Evolutionary conservation across 1,284 basidiomycete genomes (phyloP), one percentile per base, ranked within the genome.

Genomic region (Leccinum pachyderme): DNA sequence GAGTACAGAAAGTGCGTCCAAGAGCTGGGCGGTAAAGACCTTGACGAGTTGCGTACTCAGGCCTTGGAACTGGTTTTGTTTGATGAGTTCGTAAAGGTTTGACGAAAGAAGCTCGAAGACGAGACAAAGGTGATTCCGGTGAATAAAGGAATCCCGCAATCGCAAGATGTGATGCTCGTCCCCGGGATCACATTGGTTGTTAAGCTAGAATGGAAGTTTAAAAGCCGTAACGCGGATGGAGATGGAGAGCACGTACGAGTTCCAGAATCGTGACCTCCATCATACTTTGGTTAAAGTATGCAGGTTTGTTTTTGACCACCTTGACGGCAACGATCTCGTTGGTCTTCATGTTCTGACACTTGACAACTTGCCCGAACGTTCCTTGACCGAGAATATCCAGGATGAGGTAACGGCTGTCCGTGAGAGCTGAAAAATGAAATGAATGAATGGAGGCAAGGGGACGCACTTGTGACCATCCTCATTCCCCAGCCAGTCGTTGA

Each of bases 191-290:
- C 87, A 93, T 61, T 87, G 86, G 70, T 89, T 91, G 75, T 98
- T 97, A 61, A 98, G 81, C 93, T 96, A 68, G 6, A 32, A 29
- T 3, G 9, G 44, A 3, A 44, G 18, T 18, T 62, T 12, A 57
- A 27, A 33, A 3, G 25, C 9, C 0, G 5, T 3, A 7, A 27
- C 8, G 4, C 7, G 0, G 18, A 50, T 2, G 35, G 24, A 0
- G 27, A 55, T 33, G 31, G 39, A 31, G 28, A 43, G 15, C 4
- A 80, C 90, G 61, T 56, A 95, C 93, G 75, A 98, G 78, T 69
- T 98, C 93, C 49, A 99, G 79, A 61, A 99, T 98, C 0, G 95
- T 98, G 25, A 99, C 97, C 73, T 99, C 97, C 96, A 99, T 99
- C 91, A 98, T 98, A 75, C 91, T 94, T 77, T 99, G 96, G 70